Evolutionary conservation across 352 stramenopile species (phyloP), one percentile per base, ranked within the genome.

Genomic region (Pythium folliculosum): DNA sequence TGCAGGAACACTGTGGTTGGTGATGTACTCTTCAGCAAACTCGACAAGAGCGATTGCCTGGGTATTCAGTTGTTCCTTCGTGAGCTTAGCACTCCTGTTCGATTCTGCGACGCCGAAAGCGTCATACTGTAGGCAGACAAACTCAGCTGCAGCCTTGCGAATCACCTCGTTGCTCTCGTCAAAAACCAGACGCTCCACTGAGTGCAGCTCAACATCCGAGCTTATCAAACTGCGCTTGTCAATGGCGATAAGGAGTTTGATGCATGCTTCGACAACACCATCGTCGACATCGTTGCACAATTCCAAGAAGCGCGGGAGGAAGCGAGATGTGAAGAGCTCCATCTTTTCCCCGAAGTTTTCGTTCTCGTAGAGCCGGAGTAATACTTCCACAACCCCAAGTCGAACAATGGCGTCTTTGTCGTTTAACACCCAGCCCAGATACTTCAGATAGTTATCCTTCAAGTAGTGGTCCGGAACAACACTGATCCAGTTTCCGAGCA

Each of bases 381-480:
- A 76, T n/a, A 90, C 89, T 23, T 87, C 67, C 6, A 98, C 67
- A 21, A 96, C 90, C 5, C 86, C 80, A 19, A 90, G 58, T 16
- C 96, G 92, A 38, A 98, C 96, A 14, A 63, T 43, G 0, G 78
- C 76, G 50, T 88, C 77, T 71, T 97, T 97, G 78, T 98, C 94
- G 63, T 90, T 96, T 48, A 98, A 64, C 66, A 98, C 90, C 96
- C 96, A 99, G 6, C 93, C 96, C 56, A 98, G 85, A 73, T 98
- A 98, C 73, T 99, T 99, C 56, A 99, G 72, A 65, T 96, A 98
- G 63, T 95, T 97, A 66, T 98, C 89, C 52, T 93, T 93, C 37
- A 98, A 71, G 59, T 97, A 99, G 0, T 97, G 77, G 38, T 97
- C 89, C 0, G 95, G 92, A 21, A 97, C 63, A 16, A 88, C 77